Percentiles rank a stretch among this genome's conserved stretches.
Conservation (phyloP, 129 eudicot genomes). For the Centaurea solstitialis region DNA sequence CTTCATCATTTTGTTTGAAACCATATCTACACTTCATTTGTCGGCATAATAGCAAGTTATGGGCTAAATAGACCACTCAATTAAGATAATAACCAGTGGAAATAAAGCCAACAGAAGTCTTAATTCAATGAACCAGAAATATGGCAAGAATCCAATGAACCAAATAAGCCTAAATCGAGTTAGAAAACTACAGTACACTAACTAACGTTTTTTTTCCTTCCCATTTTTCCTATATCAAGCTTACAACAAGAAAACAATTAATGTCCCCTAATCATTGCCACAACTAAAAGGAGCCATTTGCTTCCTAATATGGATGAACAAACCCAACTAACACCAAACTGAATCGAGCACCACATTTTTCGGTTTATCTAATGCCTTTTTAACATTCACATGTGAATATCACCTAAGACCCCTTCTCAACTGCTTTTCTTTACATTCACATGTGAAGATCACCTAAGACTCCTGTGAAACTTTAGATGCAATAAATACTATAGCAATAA, state of each 20-base stretch:
- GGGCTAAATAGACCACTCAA: conserved; percentile 7
- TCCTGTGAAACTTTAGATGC: neutral
- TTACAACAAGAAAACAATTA: conserved; percentile 14
- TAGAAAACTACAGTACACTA: conserved; percentile 1
- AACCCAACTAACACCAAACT: neutral
- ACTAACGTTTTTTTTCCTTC: neutral
- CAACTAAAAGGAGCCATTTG: conserved; percentile 8
- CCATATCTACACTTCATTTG: neutral
- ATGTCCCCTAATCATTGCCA: conserved; percentile 10
- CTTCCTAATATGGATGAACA: conserved; percentile 9
- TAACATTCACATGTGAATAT: neutral
- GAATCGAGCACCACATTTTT: neutral
- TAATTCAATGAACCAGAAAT: neutral
- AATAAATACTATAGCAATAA: too few relatives aligned
- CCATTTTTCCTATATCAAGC: conserved; percentile 10
- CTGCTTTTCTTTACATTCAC: neutral
- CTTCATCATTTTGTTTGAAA: neutral
- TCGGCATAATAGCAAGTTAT: conserved; percentile 11
- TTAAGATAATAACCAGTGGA: neutral
- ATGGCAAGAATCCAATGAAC: conserved; percentile 1
- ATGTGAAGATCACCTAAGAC: neutral
- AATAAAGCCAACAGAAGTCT: neutral
- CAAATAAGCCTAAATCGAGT: neutral
- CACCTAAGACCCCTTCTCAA: neutral
- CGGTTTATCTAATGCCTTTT: neutral